These are phyloP conservation scores for Nemania sp. DNA, from an alignment of 2,329 filamentous ascomycete genomes.

Conservation along the genomic window DNA sequence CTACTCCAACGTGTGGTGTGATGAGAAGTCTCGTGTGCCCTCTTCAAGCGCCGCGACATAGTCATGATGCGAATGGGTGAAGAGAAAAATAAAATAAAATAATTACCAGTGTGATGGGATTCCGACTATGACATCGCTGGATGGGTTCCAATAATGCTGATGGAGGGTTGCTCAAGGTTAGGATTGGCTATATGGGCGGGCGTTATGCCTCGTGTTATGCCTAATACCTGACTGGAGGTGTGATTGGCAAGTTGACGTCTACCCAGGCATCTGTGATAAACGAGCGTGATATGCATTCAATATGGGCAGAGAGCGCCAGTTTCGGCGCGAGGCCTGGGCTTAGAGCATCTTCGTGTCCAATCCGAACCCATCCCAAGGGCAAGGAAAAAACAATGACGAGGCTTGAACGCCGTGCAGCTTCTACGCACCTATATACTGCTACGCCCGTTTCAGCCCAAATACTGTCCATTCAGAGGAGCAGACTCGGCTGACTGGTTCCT, in stretches of 20 bases:
- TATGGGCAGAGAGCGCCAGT: conserved; percentile 31
- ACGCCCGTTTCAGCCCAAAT: conserved; percentile 30
- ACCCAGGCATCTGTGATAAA: conserved; percentile 10
- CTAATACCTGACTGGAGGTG: conserved; percentile 16
- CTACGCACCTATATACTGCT: conserved; percentile 29
- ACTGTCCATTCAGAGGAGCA: conserved; percentile 32
- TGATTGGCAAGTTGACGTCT: conserved; percentile 16
- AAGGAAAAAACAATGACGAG: conserved; percentile 2
- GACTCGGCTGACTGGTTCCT: conserved; percentile 17
- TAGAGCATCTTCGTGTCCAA: conserved; percentile 10
- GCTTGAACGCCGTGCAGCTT: conserved; percentile 16
- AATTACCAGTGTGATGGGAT: conserved; percentile 20
- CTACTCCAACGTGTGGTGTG: conserved; percentile 20
- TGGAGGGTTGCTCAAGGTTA: conserved; percentile 30
- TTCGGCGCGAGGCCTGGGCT: conserved; percentile 20
- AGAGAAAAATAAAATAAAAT: conserved; percentile 8
- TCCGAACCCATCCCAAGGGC: neutral
- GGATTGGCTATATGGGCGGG: conserved; percentile 28
- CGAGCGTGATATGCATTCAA: conserved; percentile 25
- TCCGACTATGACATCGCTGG: conserved; percentile 14
- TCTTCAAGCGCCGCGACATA: conserved; percentile 22
- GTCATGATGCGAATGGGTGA: conserved; percentile 26
- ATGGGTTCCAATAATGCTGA: conserved; percentile 23
- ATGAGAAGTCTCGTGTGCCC: conserved; percentile 8
- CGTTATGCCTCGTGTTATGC: conserved; percentile 15